Evolutionary conservation across 1,284 basidiomycete genomes (phyloP).

Genomic region (Apiotrichum akiyoshidainum): DNA sequence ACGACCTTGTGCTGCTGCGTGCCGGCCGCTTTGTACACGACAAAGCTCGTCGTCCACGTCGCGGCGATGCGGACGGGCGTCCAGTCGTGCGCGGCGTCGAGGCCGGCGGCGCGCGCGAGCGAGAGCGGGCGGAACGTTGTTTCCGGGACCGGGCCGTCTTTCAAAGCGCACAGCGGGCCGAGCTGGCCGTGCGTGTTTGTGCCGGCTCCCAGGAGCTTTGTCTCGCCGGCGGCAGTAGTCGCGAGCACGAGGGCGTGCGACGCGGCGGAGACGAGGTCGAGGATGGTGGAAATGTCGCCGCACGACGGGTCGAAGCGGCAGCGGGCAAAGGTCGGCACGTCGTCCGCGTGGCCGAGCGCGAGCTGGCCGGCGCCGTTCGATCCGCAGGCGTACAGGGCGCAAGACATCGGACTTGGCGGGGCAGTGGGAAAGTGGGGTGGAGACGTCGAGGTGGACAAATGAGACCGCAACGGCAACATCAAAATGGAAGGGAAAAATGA

Average conservation of each 20-base stretch:
- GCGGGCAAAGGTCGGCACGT: constrained; percentile 58
- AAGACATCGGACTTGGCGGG: neutral
- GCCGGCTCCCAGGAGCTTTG: constrained; percentile 36
- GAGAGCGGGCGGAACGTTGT: constrained; percentile 30
- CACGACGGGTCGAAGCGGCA: constrained; percentile 49
- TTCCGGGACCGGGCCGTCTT: constrained; percentile 21
- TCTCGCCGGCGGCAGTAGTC: neutral
- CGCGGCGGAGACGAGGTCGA: constrained; percentile 38
- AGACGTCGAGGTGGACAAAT: neutral
- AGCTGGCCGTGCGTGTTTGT: constrained; percentile 46
- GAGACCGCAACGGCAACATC: neutral
- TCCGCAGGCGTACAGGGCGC: constrained; percentile 59
- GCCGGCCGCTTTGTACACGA: constrained; percentile 48
- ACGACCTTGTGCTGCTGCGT: constrained; percentile 61
- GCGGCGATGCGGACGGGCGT: constrained; percentile 56
- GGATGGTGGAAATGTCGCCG: constrained; percentile 9
- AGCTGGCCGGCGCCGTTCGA: constrained; percentile 78
- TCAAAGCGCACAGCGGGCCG: constrained; percentile 33
- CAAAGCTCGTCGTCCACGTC: constrained; percentile 77
- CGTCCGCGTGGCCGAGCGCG: constrained; percentile 59
- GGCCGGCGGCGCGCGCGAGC: constrained; percentile 11
- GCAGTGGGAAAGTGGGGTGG: neutral
- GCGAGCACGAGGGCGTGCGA: constrained; percentile 39
- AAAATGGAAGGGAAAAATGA: no score
- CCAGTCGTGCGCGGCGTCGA: constrained; percentile 23